Evolutionary conservation across 225 moss, liverwort and hornwort genomes (phyloP).

Genomic region (Takakia lepidozioides): DNA sequence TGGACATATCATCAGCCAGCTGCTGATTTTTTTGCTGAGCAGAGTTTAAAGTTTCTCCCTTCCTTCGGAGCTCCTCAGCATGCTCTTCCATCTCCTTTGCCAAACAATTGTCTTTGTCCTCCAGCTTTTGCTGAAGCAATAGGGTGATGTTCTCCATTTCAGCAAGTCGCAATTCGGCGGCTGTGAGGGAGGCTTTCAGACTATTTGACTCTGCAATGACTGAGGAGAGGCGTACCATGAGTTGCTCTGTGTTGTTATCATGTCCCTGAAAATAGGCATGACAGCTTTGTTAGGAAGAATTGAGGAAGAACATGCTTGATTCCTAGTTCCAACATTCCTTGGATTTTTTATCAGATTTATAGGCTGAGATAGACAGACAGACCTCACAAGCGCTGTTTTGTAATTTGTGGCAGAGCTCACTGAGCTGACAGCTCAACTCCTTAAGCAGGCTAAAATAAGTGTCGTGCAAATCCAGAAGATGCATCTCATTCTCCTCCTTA

Average conservation of each 20-base stretch:
- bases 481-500: constrained; percentile 1
- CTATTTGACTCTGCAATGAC: too few species aligned
- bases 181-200: too few species aligned
- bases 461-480: constrained; percentile 12
- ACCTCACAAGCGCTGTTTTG: constrained; percentile 24
- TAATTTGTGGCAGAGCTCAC: constrained; percentile 27
- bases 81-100: constrained; percentile 18
- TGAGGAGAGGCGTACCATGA: too few species aligned
- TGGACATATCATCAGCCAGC: constrained; percentile 21
- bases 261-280: too few species aligned
- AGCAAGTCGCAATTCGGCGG: constrained; percentile 16
- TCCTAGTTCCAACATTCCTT: too few species aligned
- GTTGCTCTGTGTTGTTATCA: too few species aligned
- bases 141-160: constrained; percentile 11
- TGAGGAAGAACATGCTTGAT: too few species aligned
- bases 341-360: too few species aligned
- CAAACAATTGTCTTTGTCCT: constrained; percentile 15
- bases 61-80: constrained; percentile 15
- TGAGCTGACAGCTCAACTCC: constrained; percentile 48
- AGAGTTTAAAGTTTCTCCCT: constrained; percentile 20
- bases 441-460: constrained; percentile 27
- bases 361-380: too few species aligned
- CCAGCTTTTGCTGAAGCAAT: constrained; percentile 19
- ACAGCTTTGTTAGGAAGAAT: too few species aligned
- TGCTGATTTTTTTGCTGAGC: constrained; percentile 22